phyloP scores from a whole-genome alignment of 495 filamentous ascomycete species.

The Neurospora terricola region DNA sequence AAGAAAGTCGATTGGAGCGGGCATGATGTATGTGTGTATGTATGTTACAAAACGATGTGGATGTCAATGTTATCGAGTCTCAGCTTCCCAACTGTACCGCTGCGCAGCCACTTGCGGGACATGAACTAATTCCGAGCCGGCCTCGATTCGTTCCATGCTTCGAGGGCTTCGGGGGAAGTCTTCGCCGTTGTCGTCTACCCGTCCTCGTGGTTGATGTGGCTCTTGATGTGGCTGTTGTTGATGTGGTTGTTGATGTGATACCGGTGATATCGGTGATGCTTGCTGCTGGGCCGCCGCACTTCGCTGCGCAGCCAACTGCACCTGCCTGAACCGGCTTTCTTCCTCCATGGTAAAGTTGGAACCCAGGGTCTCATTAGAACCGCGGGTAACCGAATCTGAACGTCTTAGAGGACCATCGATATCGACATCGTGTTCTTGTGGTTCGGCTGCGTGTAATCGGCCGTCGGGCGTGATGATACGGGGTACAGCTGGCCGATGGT shows the following conservation, averaged over 20 bases:
- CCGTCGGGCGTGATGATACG: conserved; percentile 25
- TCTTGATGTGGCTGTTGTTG: background rate
- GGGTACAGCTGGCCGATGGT: conserved; percentile 25
- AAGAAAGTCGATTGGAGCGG: background rate
- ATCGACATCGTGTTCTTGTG: background rate
- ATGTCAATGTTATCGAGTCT: conserved; percentile 3
- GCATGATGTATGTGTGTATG: background rate
- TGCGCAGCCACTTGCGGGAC: conserved; percentile 41
- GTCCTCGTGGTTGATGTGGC: background rate
- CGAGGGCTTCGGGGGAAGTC: conserved; percentile 19
- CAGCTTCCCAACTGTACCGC: conserved; percentile 42
- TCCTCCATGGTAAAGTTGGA: conserved; percentile 44
- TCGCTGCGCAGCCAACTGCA: conserved; percentile 7
- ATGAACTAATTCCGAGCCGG: conserved; percentile 37
- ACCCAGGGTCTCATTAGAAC: conserved; percentile 37
- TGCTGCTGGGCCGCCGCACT: background rate
- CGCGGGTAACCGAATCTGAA: conserved; percentile 10
- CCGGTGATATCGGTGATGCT: background rate
- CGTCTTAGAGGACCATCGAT: conserved; percentile 5
- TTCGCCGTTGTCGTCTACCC: background rate
- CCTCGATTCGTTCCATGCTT: conserved; percentile 29
- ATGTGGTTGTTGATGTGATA: background rate
- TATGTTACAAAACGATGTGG: background rate
- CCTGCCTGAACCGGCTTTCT: conserved; percentile 16
- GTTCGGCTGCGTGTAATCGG: background rate